A percentile compares a stretch with the other conserved stretches of the same genome.
Conservation (phyloP, 2,329 filamentous ascomycete species). For the Fusarium goolgardi region DNA sequence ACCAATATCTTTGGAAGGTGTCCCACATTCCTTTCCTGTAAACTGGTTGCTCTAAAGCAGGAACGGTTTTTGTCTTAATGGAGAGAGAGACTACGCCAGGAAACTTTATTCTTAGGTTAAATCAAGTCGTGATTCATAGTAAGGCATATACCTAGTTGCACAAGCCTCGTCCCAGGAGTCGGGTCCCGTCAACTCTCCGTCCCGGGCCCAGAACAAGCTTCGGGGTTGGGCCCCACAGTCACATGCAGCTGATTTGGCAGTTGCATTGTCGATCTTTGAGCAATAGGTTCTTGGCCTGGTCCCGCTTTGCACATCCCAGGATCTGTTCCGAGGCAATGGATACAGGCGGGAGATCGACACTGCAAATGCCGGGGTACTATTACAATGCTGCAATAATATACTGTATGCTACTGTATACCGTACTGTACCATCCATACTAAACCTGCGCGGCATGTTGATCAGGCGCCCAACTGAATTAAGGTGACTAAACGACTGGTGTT, state of each 20-base stretch:
- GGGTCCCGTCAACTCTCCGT: conserved; percentile 20
- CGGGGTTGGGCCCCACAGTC: conserved; percentile 10
- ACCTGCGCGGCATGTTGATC: conserved; percentile 2
- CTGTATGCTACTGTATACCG: neutral
- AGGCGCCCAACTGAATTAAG: conserved; percentile 1
- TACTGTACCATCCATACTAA: neutral
- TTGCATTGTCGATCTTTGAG: neutral
- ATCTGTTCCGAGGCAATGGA: conserved; percentile 22
- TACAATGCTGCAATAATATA: neutral
- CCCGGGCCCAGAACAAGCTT: conserved; percentile 23
- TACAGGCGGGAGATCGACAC: conserved; percentile 39
- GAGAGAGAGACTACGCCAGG: neutral
- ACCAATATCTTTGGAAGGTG: conserved; percentile 17
- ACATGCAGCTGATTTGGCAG: neutral
- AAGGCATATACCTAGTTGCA: neutral
- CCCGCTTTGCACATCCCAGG: conserved; percentile 4
- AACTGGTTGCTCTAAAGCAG: conserved; percentile 11
- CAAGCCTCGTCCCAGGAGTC: conserved; percentile 16
- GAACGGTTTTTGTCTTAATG: conserved; percentile 8
- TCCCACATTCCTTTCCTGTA: conserved; percentile 35
- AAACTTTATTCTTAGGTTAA: conserved; percentile 21
- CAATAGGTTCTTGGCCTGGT: neutral
- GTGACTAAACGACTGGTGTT: neutral
- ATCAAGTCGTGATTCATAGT: neutral
- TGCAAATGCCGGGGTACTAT: conserved; percentile 32